Evolutionary conservation across 805 yeast genomes (phyloP), one percentile per base, ranked within the genome.

Genomic region (Wickerhamiella spandovensis): DNA sequence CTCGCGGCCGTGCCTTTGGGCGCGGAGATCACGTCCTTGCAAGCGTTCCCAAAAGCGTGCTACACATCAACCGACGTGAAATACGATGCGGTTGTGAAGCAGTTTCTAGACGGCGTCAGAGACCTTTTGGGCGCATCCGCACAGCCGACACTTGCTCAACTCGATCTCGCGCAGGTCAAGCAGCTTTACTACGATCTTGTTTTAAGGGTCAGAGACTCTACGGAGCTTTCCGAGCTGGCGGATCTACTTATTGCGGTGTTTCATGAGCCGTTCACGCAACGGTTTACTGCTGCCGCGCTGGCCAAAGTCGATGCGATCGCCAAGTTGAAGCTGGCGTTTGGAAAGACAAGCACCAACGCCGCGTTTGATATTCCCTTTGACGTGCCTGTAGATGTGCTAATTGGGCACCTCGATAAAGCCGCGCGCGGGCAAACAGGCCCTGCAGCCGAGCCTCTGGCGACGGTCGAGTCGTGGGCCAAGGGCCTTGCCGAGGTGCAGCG

Each of bases 11-110:
- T 47, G 6, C 15, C 17, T 28, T 15, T 10, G 9, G 17, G 17
- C 18, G 8, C 3, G 12, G 18, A 10, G 7, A 10, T 44, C 22
- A 23, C 41, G 21, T 7, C 44, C 44, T 45, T 45, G 15, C 51
- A 42, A 7, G 48, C 48, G 12, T 56, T 43, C 47, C 60, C 60
- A 3, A 38, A 48, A 1, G 47, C 35, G 13, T 53, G 58, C 44
- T 57, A 57, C 25, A 8, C 13, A 10, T 21, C 46, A 4, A 23
- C 17, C 8, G 12, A n/a, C 2, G 41, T 39, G 1, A 50, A 39
- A 7, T 20, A 22, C 21, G 47, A 44, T 9, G 28, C 22, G 35
- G 53, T 51, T 10, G 44, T 48, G 2, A 17, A 41, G 1, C n/a
- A 23, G 10, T 48, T 48, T n/a, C 28, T 52, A 17, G 24, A 21